Base-by-base conservation (phyloP, 2,329 filamentous ascomycete genomes). In the Endoconidiophora laricicola region DNA sequence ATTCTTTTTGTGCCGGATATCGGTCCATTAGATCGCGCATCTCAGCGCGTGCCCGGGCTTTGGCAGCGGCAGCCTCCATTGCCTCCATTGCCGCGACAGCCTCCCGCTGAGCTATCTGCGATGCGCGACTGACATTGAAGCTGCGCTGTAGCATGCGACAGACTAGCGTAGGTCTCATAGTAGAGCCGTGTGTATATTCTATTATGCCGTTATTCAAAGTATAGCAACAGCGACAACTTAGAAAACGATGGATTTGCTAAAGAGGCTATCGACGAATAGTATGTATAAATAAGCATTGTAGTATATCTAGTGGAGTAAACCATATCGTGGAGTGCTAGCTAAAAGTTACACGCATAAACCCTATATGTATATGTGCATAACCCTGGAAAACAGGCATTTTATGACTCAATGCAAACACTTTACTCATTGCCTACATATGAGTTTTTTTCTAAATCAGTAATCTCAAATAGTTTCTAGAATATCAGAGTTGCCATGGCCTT, bases 1-100 rank as follows among this genome's bases (percentile, higher is more conserved):
- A 90, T 56, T 76, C 68, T 60, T 81, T 83, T 64, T 83, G 81
- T 45, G 78, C 74, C 58, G 69, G 74, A 66, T 76, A 80, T 4
- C 73, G 73, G 59, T 77, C 79, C 54, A 63, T 70, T 55, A 71
- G 67, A 54, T 49, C 46, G 4, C 47, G 26, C 4, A 48, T 41
- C 33, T 46, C 36, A 4, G 44, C 46, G 9, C 44, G 37, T 4
- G 42, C 50, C 24, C 22, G 20, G 16, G 50, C 50, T 16, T 44
- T 42, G 7, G 40, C 46, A 4, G 46, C 46, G 7, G 48, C 52
- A 14, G 39, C 36, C 20, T 53, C 52, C 12, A 49, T 18, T 7
- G 44, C 52, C 10, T 40, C 48, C 14, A 26, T 42, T 18, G 48
- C 41, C 3, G 26, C 41, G 10, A 40, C 41, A 12, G 48, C 40